Conservation (phyloP, 139 green algal genomes). For the Deuterostichococcus epilithicus region DNA sequence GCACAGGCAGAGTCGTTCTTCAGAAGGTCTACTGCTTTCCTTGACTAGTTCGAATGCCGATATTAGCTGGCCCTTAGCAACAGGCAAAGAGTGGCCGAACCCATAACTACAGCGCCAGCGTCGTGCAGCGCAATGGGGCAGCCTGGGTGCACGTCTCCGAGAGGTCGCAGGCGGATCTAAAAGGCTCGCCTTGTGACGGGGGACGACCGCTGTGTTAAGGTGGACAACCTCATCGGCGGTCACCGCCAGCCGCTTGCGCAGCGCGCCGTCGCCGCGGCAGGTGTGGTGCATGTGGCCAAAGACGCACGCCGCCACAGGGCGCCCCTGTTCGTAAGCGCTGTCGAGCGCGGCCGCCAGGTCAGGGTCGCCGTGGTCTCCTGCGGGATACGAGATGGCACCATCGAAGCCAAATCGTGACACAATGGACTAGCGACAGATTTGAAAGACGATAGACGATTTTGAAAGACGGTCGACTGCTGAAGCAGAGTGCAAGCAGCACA, state of each 20-base stretch:
- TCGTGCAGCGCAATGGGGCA: too few relatives aligned
- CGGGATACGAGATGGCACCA: too few relatives aligned
- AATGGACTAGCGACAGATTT: too few relatives aligned
- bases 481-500: too few relatives aligned
- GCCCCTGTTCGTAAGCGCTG: conserved; percentile 15
- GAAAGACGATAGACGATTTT: too few relatives aligned
- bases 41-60: background rate
- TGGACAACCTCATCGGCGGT: conserved; percentile 21
- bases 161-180: too few relatives aligned
- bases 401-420: too few relatives aligned
- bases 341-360: conserved; percentile 48
- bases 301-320: conserved; percentile 37
- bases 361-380: conserved; percentile 51
- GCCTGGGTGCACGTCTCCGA: too few relatives aligned
- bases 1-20: too few relatives aligned
- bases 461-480: too few relatives aligned
- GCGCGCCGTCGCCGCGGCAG: conserved; percentile 12
- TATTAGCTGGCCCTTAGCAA: background rate
- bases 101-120: background rate
- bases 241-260: conserved; percentile 37
- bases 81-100: background rate
- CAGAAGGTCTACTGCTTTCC: background rate
- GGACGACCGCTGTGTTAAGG: conserved; percentile 52
- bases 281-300: conserved; percentile 76
- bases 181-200: conserved; percentile 11